A percentile compares a stretch with the other conserved stretches of the same genome.
These are phyloP conservation scores for Boletus rubropictus DNA, from an alignment of 768 basidiomycete genomes.

Conservation along the genomic window DNA sequence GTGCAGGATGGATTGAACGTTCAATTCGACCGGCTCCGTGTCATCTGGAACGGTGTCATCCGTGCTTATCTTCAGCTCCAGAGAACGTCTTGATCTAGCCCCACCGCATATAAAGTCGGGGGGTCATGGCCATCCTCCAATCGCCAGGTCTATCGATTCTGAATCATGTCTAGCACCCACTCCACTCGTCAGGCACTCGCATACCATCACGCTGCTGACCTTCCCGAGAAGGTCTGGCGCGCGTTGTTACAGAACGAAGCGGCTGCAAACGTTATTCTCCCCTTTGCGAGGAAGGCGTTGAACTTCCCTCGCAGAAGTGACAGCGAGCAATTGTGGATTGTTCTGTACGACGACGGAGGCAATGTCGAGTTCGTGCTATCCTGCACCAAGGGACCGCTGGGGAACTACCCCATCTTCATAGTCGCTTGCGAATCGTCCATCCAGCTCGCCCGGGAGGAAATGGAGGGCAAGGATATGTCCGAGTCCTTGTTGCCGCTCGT, in stretches of 20 bases:
- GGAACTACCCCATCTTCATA: slow-evolving; percentile 13
- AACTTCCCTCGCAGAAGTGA: background rate
- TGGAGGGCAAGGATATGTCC: background rate
- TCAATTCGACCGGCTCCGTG: background rate
- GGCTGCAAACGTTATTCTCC: slow-evolving; percentile 37
- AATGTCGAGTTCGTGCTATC: slow-evolving; percentile 9
- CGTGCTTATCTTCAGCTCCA: background rate
- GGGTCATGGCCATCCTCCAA: background rate
- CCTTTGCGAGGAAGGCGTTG: slow-evolving; percentile 32
- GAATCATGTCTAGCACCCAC: slow-evolving; percentile 14
- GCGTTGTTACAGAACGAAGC: slow-evolving; percentile 27
- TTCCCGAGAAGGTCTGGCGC: slow-evolving; percentile 29
- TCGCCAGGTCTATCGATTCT: background rate
- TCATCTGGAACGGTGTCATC: background rate
- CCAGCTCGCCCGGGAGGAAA: slow-evolving; percentile 14
- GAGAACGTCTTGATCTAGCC: background rate
- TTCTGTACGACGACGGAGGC: slow-evolving; percentile 15
- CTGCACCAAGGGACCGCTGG: slow-evolving; percentile 1
- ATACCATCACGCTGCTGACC: slow-evolving; percentile 3
- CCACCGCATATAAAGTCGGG: background rate
- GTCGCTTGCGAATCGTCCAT: slow-evolving; percentile 10
- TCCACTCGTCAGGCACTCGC: background rate
- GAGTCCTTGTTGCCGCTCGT: slow-evolving; percentile 11
- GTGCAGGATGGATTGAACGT: slow-evolving; percentile 20
- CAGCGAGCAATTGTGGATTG: slow-evolving; percentile 30